A percentile compares a stretch with the other conserved stretches of the same genome.
These are phyloP conservation scores for Melastoma candidum DNA, from an alignment of 441 rosid species.

Conservation along the genomic window DNA sequence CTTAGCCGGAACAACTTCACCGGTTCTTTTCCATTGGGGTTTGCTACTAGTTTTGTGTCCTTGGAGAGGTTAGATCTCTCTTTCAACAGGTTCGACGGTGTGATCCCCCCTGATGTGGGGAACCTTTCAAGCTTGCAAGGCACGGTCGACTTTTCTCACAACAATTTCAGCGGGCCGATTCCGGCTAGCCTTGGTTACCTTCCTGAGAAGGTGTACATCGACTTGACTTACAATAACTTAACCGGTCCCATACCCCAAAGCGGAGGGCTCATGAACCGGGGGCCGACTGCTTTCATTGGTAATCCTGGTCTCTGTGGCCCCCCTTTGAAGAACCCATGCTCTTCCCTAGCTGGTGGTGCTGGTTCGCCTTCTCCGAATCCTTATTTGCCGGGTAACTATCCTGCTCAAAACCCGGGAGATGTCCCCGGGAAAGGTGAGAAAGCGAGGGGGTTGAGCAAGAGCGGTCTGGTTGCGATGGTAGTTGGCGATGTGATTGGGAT, in stretches of 20 bases:
- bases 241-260: slow-evolving; percentile 94
- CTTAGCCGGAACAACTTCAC: slow-evolving; percentile 75
- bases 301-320: slow-evolving; percentile 87
- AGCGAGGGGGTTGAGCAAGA: slow-evolving; percentile 41
- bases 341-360: slow-evolving; percentile 32
- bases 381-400: slow-evolving; percentile 51
- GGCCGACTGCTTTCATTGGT: slow-evolving; percentile 87
- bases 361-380: slow-evolving; percentile 63
- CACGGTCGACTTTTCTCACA: slow-evolving; percentile 92
- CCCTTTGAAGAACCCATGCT: slow-evolving; percentile 67
- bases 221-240: slow-evolving; percentile 74
- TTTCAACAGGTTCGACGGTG: slow-evolving; percentile 58
- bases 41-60: slow-evolving; percentile 51
- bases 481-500: slow-evolving; percentile 78
- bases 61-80: slow-evolving; percentile 76
- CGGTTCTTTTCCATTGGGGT: slow-evolving; percentile 57
- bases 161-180: slow-evolving; percentile 58
- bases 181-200: slow-evolving; percentile 78
- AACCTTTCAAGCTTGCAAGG: slow-evolving; percentile 84
- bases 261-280: slow-evolving; percentile 86
- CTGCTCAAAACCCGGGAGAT: slow-evolving; percentile 29
- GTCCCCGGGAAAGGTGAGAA: slow-evolving; percentile 29
- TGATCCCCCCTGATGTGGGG: slow-evolving; percentile 64
- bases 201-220: slow-evolving; percentile 94
- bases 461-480: slow-evolving; percentile 54